phyloP scores from a whole-genome alignment of 192 early-diverging fungal genomes.

The Borealophlyctis nickersoniae region DNA sequence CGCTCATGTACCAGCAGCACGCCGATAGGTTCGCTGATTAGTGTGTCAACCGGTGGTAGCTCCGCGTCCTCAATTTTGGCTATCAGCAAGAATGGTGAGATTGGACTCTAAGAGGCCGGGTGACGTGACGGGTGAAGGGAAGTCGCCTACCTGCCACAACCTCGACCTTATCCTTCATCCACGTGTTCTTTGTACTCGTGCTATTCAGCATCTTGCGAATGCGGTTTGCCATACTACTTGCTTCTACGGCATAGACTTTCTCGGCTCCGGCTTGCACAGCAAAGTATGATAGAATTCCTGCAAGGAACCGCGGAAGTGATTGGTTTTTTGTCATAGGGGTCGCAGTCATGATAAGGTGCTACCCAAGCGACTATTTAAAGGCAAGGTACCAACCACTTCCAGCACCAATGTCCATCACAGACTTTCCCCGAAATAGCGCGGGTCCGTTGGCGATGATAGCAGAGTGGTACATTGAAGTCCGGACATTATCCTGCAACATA shows the following conservation, averaged over 20 bases:
- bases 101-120: neutral
- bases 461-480: constrained; percentile 91
- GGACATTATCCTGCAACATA: constrained; percentile 67
- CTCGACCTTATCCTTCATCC: constrained; percentile 72
- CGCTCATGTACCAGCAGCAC: constrained; percentile 96
- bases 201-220: constrained; percentile 76
- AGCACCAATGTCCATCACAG: constrained; percentile 92
- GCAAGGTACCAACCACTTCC: constrained; percentile 52
- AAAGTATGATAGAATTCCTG: constrained; percentile 92
- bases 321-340: neutral
- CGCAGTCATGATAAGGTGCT: neutral
- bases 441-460: constrained; percentile 82
- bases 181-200: constrained; percentile 60
- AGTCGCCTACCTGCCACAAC: constrained; percentile 69
- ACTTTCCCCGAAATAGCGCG: constrained; percentile 70
- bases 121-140: neutral
- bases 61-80: constrained; percentile 82
- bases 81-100: constrained; percentile 16
- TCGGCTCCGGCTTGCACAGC: constrained; percentile 90
- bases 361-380: neutral
- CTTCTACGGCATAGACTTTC: constrained; percentile 94
- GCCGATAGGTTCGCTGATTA: constrained; percentile 96
- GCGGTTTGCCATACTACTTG: constrained; percentile 89
- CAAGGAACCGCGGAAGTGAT: too few species aligned
- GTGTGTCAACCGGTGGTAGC: constrained; percentile 84